Evolutionary conservation across 2,329 filamentous ascomycete species (phyloP), one percentile per base, ranked within the genome.

Genomic region (Colletotrichum cereale): DNA sequence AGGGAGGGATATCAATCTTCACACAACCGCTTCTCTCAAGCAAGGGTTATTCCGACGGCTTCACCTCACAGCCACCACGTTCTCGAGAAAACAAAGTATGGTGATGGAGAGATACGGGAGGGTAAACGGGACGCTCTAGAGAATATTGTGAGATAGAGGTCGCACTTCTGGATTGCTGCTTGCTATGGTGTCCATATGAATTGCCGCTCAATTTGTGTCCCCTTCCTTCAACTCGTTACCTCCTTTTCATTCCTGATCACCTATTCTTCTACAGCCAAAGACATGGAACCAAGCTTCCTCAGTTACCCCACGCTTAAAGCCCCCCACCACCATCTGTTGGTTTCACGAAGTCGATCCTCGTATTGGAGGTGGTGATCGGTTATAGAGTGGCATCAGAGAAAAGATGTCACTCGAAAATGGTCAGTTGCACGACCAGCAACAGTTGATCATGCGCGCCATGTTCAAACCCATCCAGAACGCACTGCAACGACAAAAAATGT

Each of bases 401-500:
- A 52, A 16, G 16, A 29, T n/a, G 4, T 52, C 48, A 52, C 16
- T 31, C 26, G 3, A 53, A 5, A 26, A 50, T 29, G 47, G 47
- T 24, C 12, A 29, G 5, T 29, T 8, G 47, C 24, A 26, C 47
- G 12, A 26, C 47, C 47, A 52, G 26, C 26, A 3, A 31, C 26
- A 26, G 21, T 5, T 48, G 10, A 26, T 14, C 24, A 50, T 16
- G 47, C 5, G 24, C 24, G 24, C 12, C 47, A 50, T 2, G 11
- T 14, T 18, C 21, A 14, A 34, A 12, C 18, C 2, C n/a, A 29
- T 31, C 11, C 58, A 12, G 12, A 16, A 48, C 29, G n/a, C 11
- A 50, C 7, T 14, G 11, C 11, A 52, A 62, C 6, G 44, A 71
- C 67, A 63, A 16, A 38, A 48, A 50, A 26, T 3, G 44, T 47